A percentile compares a stretch with the other conserved stretches of the same genome.
Evolutionary conservation across 352 stramenopile species (phyloP).

Genomic region (Phytophthora ohioensis): DNA sequence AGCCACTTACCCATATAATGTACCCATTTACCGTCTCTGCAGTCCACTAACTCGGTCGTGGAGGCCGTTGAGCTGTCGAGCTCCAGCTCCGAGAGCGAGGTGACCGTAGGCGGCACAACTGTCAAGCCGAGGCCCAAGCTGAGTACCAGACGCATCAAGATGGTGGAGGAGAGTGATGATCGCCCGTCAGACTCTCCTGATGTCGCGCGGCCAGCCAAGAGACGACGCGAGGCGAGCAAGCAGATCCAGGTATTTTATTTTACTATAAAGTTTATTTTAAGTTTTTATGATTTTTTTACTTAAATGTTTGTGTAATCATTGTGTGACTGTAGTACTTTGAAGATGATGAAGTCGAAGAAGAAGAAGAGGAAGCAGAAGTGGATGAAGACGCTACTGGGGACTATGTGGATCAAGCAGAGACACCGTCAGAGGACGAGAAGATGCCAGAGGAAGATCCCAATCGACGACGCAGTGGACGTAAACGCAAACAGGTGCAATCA

Average conservation of each 20-base stretch:
- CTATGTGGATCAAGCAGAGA: constrained; percentile 50
- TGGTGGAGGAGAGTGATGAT: constrained; percentile 16
- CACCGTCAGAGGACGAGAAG: constrained; percentile 37
- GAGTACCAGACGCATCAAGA: constrained; percentile 37
- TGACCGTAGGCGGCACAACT: constrained; percentile 15
- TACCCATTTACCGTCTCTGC: background rate
- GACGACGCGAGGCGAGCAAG: constrained; percentile 30
- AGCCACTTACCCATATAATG: background rate
- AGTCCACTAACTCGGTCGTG: constrained; percentile 18
- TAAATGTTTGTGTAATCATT: constrained; percentile 23
- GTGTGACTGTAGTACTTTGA: constrained; percentile 24
- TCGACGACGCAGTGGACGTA: constrained; percentile 50
- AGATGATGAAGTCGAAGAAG: constrained; percentile 28
- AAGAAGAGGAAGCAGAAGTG: constrained; percentile 35
- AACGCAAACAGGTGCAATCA: constrained; percentile 35
- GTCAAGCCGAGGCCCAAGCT: constrained; percentile 54
- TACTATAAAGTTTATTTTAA: constrained; percentile 23
- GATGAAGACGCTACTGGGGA: constrained; percentile 49
- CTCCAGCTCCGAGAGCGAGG: constrained; percentile 42
- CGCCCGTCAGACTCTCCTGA: constrained; percentile 29
- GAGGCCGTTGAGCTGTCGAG: constrained; percentile 35
- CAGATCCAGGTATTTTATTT: constrained; percentile 37
- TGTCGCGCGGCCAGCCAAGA: constrained; percentile 31
- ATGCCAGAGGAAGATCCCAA: constrained; percentile 33
- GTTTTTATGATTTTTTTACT: constrained; percentile 20